Evolutionary conservation across 164 flowering plant genomes (phyloP), one percentile per base, ranked within the genome.

Genomic region (Kalanchoe fedtschenkoi): DNA sequence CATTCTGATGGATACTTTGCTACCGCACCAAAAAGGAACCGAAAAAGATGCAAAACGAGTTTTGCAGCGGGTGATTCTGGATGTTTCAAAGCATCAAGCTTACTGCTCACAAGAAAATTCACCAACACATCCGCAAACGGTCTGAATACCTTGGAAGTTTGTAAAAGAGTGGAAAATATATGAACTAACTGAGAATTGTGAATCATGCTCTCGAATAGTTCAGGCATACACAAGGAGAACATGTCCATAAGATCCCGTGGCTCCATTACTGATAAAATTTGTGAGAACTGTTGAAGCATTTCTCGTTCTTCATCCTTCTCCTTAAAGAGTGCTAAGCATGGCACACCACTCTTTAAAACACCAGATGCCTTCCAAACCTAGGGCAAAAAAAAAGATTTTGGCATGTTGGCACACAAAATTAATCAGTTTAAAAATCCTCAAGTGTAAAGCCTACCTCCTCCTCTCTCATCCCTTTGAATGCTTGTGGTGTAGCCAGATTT

Each of bases 201-300:
- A 71, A 89, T 84, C 97, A 95, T 91, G 91, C 91, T 83, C 63
- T 95, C 96, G 72, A 95, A 95, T 65, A 95, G 93, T 72, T 91
- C 95, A 10, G 93, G 83, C 96, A 95, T 84, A 64, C 99, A 89
- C 77, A 95, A 71, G 1, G 99, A 89, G 69, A 95, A 89, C 96
- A 95, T 91, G 72, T 95, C 99, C 99, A 95, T 95, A 1, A 95
- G 86, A 80, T 95, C 96, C 21, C 96, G 92, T 58, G 97, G 96
- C 73, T 95, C 99, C 97, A 95, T 86, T 58, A 91, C 80, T 43
- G 85, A 80, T 66, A 95, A 78, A 66, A 88, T 85, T 71, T 84
- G 92, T 55, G 99, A 89, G 62, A 91, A 91, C 17, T 76, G 80
- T 44, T 77, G 74, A 46, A 91, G 77, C 91, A 87, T 95, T 29